Base-by-base conservation (phyloP, 2,329 filamentous ascomycete species). In the Exophiala phaeomuriformis region DNA sequence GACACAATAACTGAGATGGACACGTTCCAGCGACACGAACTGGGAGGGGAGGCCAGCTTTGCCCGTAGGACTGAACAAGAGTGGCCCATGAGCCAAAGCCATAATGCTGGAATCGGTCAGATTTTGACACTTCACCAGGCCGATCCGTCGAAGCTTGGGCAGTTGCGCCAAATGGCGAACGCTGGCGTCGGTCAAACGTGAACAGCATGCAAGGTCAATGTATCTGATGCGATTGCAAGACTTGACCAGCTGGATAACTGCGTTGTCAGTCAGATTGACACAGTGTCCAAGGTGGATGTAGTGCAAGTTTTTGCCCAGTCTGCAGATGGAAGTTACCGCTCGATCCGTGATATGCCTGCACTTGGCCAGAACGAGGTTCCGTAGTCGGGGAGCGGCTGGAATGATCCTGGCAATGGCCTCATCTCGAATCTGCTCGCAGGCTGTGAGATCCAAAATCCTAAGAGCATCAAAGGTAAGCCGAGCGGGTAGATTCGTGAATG, bases 231-330 rank as follows among this genome's bases (percentile, higher is more conserved):
- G 83, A 65, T 91, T 97, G 75, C 93, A 98, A 49, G 77, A 77
- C 61, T 85, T 84, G 37, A 96, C 89, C 32, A 98, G 77, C 51
- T 83, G 84, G 63, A 87, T 86, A 12, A 98, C 89, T 1, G 89
- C 90, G 35, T 83, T 78, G 66, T 98, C 93, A 0, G 91, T 96
- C 65, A 98, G 90, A 44, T 90, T 83, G 30, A 82, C 82, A 69
- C 93, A 98, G 69, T 98, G 93, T 6, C 93, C 93, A 1, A 98
- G 78, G 66, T 98, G 93, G 49, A 98, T 85, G 68, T 95, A 97
- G 69, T 98, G 93, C 51, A 98, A 74, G 64, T 97, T 98, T 75
- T 96, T 97, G 58, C 90, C 90, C 3, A 98, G 78, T 63, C 82
- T 85, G 52, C 90, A 85, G 59, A 98, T 97, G 52, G 90, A 85